Evolutionary conservation across 2,329 filamentous ascomycete species (phyloP), one percentile per base, ranked within the genome.

Genomic region (Curvularia lunata): DNA sequence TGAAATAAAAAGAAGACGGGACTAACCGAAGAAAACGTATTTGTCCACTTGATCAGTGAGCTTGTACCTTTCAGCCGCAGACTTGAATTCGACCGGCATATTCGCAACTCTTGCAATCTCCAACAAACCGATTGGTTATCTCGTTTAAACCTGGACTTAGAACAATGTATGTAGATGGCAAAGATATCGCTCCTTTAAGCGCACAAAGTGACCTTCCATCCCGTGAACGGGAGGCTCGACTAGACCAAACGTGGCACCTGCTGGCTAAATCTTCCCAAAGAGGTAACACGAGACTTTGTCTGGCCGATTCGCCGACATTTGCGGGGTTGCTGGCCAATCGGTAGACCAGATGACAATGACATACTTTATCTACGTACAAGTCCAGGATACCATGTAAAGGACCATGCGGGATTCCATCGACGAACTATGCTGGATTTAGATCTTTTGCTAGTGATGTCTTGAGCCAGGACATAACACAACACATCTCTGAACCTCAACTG

Each of bases 211-310:
- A 43, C 23, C 41, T 43, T 27, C 37, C 34, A 4, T 43, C 23
- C 12, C 12, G 4, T 43, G 4, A n/a, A 2, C 5, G 5, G 13
- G 41, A 27, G 23, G 12, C 12, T 13, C 23, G 4, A 42, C 41
- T 43, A 43, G 41, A n/a, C 41, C 21, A 43, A 43, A 43, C 23
- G 23, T 4, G 13, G 41, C 27, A 43, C 41, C 21, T 43, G 41
- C 21, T 43, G 41, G 41, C 41, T 43, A 43, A 43, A 43, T 27
- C 41, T 43, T 27, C 41, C 23, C 41, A 43, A 43, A 43, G 41
- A 7, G 41, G 21, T 27, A 43, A 27, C 2, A 21, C 21, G 2
- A 43, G 41, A 27, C 13, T 2, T 27, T 27, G 23, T 43, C 13
- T 43, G 13, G 23, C 41, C 41, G 23, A 43, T 43, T 43, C 23